Conservation (phyloP, 768 basidiomycete genomes). For the Boletus edulis region DNA sequence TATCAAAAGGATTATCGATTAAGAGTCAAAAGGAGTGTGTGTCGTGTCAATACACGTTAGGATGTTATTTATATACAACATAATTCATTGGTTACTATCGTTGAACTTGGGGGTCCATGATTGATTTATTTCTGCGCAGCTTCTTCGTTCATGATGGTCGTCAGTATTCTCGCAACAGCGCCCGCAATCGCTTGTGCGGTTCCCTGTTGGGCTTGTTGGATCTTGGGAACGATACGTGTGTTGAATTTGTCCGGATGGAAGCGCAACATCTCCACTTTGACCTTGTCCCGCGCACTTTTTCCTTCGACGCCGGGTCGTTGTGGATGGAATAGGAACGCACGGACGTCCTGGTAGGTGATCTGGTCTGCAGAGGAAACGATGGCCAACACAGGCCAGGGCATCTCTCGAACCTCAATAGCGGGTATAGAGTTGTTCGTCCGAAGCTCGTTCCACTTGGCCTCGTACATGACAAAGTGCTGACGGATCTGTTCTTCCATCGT, state of each 20-base stretch:
- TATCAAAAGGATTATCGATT: no score
- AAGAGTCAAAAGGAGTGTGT: slow-evolving; percentile 7
- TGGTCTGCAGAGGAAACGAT: slow-evolving; percentile 19
- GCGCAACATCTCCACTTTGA: slow-evolving; percentile 46
- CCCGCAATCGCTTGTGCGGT: slow-evolving; percentile 37
- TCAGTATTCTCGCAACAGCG: slow-evolving; percentile 41
- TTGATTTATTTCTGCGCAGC: background rate
- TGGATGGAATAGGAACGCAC: slow-evolving; percentile 41
- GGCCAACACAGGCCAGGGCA: slow-evolving; percentile 47
- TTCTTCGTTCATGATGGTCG: slow-evolving; percentile 30
- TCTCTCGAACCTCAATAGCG: slow-evolving; percentile 26
- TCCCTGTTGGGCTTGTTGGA: slow-evolving; percentile 32
- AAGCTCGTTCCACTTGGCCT: slow-evolving; percentile 38
- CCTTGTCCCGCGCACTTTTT: slow-evolving; percentile 34
- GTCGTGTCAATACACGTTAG: background rate
- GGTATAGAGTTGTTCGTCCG: slow-evolving; percentile 21
- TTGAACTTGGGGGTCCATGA: no score
- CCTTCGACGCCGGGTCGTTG: slow-evolving; percentile 26
- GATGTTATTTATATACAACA: background rate
- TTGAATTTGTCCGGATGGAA: slow-evolving; percentile 60
- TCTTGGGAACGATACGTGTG: slow-evolving; percentile 32
- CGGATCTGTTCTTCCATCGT: slow-evolving; percentile 6
- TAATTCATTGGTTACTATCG: background rate
- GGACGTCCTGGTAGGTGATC: slow-evolving; percentile 36
- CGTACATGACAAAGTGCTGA: slow-evolving; percentile 26